Evolutionary conservation across 352 stramenopile species (phyloP).

Genomic region (Phytophthora ohioensis): DNA sequence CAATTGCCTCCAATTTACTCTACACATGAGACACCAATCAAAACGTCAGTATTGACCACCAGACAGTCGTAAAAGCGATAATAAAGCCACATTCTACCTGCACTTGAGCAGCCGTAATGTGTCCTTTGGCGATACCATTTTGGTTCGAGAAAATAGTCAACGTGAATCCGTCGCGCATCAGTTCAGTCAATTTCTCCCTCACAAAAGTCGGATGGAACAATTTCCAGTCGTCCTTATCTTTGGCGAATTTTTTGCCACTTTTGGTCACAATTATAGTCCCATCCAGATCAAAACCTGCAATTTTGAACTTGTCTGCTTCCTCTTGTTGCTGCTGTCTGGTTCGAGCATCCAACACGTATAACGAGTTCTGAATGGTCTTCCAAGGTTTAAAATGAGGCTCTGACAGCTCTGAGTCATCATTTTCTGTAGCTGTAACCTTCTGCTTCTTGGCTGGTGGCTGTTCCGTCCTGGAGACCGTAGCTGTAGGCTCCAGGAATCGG

Average conservation of each 20-base stretch:
- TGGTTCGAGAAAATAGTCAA: constrained; percentile 88
- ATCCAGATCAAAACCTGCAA: constrained; percentile 88
- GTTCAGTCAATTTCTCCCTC: constrained; percentile 52
- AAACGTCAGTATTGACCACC: neutral
- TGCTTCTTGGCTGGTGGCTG: constrained; percentile 33
- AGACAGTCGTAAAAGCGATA: neutral
- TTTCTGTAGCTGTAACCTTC: constrained; percentile 1
- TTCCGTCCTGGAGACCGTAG: neutral
- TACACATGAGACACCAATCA: constrained; percentile 31
- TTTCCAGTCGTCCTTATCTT: constrained; percentile 78
- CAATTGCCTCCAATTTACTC: constrained; percentile 75
- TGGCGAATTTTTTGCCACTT: constrained; percentile 84
- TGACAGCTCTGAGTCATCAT: constrained; percentile 7
- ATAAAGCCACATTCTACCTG: constrained; percentile 44
- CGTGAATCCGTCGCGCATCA: constrained; percentile 57
- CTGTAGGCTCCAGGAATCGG: constrained; percentile 10
- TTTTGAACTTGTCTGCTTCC: constrained; percentile 36
- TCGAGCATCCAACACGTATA: constrained; percentile 65
- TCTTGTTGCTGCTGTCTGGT: constrained; percentile 23
- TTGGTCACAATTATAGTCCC: constrained; percentile 87
- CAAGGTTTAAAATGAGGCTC: constrained; percentile 53
- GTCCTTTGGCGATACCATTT: constrained; percentile 84
- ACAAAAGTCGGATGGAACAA: constrained; percentile 73
- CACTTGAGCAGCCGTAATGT: constrained; percentile 62
- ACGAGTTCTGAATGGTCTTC: constrained; percentile 48